These are phyloP conservation scores for Cinnamomum micranthum DNA, from an alignment of 164 flowering plant genomes.

Conservation along the genomic window DNA sequence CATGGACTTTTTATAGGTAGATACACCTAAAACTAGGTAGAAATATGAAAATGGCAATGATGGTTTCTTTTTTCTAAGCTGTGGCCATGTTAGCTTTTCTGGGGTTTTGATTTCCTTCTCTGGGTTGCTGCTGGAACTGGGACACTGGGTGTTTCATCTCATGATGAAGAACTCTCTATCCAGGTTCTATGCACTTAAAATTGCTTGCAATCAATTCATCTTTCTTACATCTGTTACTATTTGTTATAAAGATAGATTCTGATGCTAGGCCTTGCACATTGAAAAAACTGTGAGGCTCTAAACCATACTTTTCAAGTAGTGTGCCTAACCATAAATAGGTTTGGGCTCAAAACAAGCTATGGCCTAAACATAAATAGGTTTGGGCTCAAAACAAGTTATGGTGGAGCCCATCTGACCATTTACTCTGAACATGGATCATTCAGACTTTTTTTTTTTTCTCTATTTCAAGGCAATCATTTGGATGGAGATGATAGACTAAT, in stretches of 20 bases:
- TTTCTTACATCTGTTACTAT: background rate
- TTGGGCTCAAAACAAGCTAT: too few species aligned
- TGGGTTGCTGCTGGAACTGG: background rate
- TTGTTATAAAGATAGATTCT: background rate
- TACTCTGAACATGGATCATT: too few species aligned
- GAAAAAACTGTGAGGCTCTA: too few species aligned
- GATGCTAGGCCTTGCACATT: background rate
- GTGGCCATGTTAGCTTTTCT: background rate
- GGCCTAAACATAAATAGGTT: too few species aligned
- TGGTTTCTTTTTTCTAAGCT: background rate
- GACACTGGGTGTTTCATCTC: background rate
- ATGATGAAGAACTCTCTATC: background rate
- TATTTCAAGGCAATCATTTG: too few species aligned
- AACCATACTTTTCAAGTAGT: too few species aligned
- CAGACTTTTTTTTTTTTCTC: too few species aligned
- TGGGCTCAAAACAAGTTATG: too few species aligned
- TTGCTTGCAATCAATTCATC: background rate
- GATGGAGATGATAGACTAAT: too few species aligned
- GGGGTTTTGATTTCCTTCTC: constrained; percentile 12
- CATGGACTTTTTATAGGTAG: constrained; percentile 15
- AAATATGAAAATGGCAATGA: background rate
- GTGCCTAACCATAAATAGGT: too few species aligned
- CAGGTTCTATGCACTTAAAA: background rate
- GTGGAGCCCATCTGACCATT: too few species aligned
- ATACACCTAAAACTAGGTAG: background rate